Conservation (phyloP, 495 filamentous ascomycete species). For the Lophium mytilinum region DNA sequence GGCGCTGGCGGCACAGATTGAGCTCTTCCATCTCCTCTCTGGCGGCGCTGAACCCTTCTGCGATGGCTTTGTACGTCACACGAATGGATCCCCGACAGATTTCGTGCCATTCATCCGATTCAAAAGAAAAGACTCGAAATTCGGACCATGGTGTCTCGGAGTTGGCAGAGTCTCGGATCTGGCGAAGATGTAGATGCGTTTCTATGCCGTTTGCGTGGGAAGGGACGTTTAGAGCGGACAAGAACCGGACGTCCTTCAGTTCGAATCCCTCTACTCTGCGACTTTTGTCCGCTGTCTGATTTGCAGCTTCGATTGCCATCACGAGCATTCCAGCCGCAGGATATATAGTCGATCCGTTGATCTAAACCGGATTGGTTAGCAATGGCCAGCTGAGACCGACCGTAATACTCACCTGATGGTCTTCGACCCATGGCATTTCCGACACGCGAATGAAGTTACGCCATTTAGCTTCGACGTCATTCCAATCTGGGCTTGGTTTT, state of each 20-base stretch:
- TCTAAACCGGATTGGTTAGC: too few relatives aligned
- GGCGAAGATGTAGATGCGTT: constrained; percentile 1
- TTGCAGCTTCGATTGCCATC: constrained; percentile 16
- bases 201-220: background rate
- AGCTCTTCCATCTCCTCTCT: too few relatives aligned
- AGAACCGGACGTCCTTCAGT: background rate
- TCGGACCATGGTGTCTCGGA: constrained; percentile 9
- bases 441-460: background rate
- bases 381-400: too few relatives aligned
- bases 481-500: constrained; percentile 3
- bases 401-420: constrained; percentile 6
- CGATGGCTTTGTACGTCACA: constrained; percentile 4
- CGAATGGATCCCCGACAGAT: constrained; percentile 20
- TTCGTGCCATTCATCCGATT: constrained; percentile 20
- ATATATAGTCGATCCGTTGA: constrained; percentile 5
- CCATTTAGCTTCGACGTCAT: constrained; percentile 6
- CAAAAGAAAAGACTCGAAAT: constrained; percentile 18
- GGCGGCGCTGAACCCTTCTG: background rate
- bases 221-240: background rate
- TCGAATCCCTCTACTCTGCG: background rate
- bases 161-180: background rate
- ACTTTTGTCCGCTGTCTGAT: background rate
- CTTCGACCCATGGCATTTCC: constrained; percentile 6
- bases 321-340: constrained; percentile 15
- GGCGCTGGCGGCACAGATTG: too few relatives aligned